Conservation (phyloP, 805 yeast species). For the Kregervanrija fluxuum region DNA sequence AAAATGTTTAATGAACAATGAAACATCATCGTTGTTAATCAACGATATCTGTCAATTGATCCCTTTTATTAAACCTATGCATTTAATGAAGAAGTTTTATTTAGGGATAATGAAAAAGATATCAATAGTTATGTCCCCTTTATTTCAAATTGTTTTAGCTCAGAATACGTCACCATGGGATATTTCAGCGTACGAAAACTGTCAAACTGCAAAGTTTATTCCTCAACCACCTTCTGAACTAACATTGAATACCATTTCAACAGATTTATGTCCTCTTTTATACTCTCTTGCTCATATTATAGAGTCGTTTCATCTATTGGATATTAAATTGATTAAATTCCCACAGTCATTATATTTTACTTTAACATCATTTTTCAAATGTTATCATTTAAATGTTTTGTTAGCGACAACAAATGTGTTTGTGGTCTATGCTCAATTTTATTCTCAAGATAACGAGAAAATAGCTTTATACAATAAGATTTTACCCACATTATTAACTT, state of each 20-base stretch:
- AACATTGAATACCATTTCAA: slow-evolving; percentile 9
- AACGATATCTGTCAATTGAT: slow-evolving; percentile 16
- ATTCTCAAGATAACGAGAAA: background rate
- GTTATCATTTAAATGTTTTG: slow-evolving; percentile 18
- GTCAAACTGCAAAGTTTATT: slow-evolving; percentile 7
- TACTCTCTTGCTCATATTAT: slow-evolving; percentile 20
- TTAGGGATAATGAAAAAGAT: slow-evolving; percentile 18
- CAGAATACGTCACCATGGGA: slow-evolving; percentile 13
- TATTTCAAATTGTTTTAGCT: slow-evolving; percentile 13
- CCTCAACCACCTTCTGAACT: slow-evolving; percentile 19
- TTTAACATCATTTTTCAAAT: slow-evolving; percentile 18
- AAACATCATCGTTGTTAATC: background rate
- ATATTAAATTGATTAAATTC: too few species aligned
- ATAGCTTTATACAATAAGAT: slow-evolving; percentile 16
- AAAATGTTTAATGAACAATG: background rate
- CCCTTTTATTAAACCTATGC: slow-evolving; percentile 16
- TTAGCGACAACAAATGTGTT: slow-evolving; percentile 13
- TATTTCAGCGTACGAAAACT: slow-evolving; percentile 12
- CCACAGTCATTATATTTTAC: slow-evolving; percentile 18
- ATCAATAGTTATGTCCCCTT: slow-evolving; percentile 16
- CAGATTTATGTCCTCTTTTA: slow-evolving; percentile 20
- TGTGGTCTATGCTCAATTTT: too few species aligned
- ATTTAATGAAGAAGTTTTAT: slow-evolving; percentile 10
- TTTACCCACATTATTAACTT: slow-evolving; percentile 17
- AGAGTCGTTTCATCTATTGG: background rate